A percentile compares a stretch with the other conserved stretches of the same genome.
Evolutionary conservation across 1,284 basidiomycete species (phyloP).

Genomic region (Apiotrichum brassicae): DNA sequence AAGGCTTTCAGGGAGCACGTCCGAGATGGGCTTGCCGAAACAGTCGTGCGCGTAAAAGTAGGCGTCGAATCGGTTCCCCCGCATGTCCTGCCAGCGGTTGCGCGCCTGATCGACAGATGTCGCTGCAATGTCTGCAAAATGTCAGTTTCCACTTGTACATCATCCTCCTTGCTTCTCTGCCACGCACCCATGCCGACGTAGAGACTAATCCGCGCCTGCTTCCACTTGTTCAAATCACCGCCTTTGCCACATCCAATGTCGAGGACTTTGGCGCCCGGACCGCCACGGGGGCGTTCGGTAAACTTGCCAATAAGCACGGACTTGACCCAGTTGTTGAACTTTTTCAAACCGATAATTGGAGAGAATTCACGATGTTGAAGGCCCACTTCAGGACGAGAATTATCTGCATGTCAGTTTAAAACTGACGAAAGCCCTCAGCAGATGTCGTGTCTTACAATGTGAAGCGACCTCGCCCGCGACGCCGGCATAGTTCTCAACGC

Average conservation of each 20-base stretch:
- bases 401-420: conserved; percentile 68
- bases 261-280: conserved; percentile 60
- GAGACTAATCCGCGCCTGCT: conserved; percentile 72
- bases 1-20: conserved; percentile 61
- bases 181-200: conserved; percentile 69
- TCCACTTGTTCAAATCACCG: conserved; percentile 95
- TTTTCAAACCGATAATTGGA: conserved; percentile 91
- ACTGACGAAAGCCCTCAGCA: too few relatives aligned
- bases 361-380: conserved; percentile 77
- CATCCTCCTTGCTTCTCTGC: too few relatives aligned
- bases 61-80: conserved; percentile 60
- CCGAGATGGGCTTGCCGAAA: conserved; percentile 65
- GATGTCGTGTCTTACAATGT: conserved; percentile 22
- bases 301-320: conserved; percentile 86
- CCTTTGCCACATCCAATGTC: conserved; percentile 98
- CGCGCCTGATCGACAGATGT: conserved; percentile 87
- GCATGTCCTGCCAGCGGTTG: conserved; percentile 56
- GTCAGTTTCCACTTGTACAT: background rate
- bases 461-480: conserved; percentile 32
- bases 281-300: conserved; percentile 23
- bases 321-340: conserved; percentile 99
- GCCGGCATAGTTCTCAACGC: conserved; percentile 21
- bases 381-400: conserved; percentile 84
- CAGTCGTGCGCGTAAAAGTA: conserved; percentile 84
- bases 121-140: conserved; percentile 70